Percentiles rank a stretch among this genome's conserved stretches.
These are phyloP conservation scores for Penicillium bovifimosum DNA, from an alignment of 495 filamentous ascomycete genomes.

Conservation along the genomic window DNA sequence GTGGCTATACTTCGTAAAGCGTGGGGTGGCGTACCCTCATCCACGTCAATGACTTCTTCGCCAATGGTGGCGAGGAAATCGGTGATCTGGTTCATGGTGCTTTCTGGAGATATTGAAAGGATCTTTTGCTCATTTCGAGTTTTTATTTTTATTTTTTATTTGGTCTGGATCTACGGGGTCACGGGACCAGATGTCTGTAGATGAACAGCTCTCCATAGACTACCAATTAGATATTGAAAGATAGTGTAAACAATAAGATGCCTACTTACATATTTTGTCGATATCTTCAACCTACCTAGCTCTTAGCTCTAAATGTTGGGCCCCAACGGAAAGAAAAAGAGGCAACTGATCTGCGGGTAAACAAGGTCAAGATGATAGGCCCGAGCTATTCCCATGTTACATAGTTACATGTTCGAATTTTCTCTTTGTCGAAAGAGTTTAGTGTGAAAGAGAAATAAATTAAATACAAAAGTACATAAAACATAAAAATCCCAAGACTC, in stretches of 20 bases:
- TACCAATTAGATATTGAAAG: too few relatives aligned
- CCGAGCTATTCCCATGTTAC: background rate
- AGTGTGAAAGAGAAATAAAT: background rate
- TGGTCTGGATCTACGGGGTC: conserved; percentile 10
- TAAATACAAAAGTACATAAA: background rate
- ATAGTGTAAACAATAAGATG: too few relatives aligned
- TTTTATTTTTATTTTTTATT: background rate
- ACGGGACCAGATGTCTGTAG: conserved; percentile 3
- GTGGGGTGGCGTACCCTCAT: conserved; percentile 54
- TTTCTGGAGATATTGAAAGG: conserved; percentile 1
- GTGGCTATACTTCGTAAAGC: background rate
- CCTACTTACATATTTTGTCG: background rate
- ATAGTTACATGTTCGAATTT: background rate
- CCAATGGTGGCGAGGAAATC: conserved; percentile 19
- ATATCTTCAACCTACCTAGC: background rate
- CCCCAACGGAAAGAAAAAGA: conserved; percentile 17
- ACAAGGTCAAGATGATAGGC: background rate
- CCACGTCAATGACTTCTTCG: conserved; percentile 49
- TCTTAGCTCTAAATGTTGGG: conserved; percentile 10
- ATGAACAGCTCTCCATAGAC: too few relatives aligned
- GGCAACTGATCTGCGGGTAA: conserved; percentile 16
- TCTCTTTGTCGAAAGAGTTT: too few relatives aligned
- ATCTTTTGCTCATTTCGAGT: background rate
- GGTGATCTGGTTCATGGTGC: conserved; percentile 4
- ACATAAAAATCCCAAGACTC: too few relatives aligned